phyloP scores from a whole-genome alignment of 2,329 filamentous ascomycete species.

The Meredithiella fracta region DNA sequence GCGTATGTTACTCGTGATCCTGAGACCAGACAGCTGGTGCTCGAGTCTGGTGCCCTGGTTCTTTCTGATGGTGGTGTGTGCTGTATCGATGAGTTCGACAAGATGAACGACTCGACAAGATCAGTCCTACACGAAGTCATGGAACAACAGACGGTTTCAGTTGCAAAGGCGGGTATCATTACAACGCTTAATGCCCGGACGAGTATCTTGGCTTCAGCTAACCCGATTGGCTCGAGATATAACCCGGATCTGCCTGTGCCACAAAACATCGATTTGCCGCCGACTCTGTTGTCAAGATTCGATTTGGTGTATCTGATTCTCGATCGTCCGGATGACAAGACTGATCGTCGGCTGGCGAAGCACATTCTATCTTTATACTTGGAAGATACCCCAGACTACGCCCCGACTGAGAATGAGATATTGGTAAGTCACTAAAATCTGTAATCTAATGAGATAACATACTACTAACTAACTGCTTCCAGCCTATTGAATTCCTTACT shows the following conservation, averaged over 20 bases:
- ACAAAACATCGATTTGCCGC: slow-evolving; percentile 93
- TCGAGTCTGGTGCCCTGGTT: slow-evolving; percentile 65
- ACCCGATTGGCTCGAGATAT: slow-evolving; percentile 95
- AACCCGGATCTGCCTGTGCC: slow-evolving; percentile 91
- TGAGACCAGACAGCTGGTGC: slow-evolving; percentile 61
- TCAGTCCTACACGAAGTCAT: slow-evolving; percentile 78
- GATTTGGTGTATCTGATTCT: slow-evolving; percentile 94
- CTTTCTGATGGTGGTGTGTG: slow-evolving; percentile 69
- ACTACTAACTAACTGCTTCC: slow-evolving; percentile 7
- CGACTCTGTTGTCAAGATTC: slow-evolving; percentile 86
- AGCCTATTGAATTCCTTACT: slow-evolving; percentile 91
- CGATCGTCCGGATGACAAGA: slow-evolving; percentile 80
- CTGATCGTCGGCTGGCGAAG: slow-evolving; percentile 73
- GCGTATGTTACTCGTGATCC: slow-evolving; percentile 69
- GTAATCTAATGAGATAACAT: background rate
- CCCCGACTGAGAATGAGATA: slow-evolving; percentile 55
- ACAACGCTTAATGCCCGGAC: slow-evolving; percentile 93
- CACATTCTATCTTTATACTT: slow-evolving; percentile 94
- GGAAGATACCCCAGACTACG: slow-evolving; percentile 83
- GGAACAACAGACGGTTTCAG: slow-evolving; percentile 75
- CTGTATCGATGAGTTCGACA: slow-evolving; percentile 76
- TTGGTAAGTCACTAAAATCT: slow-evolving; percentile 41
- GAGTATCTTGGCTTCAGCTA: slow-evolving; percentile 89
- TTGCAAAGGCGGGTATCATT: slow-evolving; percentile 84
- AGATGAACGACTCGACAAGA: slow-evolving; percentile 65